These are phyloP conservation scores for Usnea hakonensis DNA, from an alignment of 495 filamentous ascomycete genomes.

Conservation along the genomic window DNA sequence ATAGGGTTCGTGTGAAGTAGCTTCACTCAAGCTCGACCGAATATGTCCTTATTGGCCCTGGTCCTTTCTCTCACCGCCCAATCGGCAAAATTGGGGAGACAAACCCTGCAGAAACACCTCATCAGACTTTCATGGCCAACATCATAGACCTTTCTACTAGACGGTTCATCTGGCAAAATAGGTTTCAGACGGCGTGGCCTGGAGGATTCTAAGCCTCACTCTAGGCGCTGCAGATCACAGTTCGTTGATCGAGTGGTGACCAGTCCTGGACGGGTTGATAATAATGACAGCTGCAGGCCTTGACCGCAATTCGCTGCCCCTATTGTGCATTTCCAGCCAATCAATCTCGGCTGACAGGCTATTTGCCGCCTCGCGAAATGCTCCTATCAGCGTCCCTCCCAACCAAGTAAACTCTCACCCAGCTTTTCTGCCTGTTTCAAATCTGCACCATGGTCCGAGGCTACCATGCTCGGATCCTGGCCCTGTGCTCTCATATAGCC, in stretches of 20 bases:
- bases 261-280: background rate
- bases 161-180: background rate
- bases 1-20: background rate
- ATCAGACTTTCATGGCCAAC: background rate
- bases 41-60: background rate
- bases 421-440: background rate
- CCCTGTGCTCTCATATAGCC: background rate
- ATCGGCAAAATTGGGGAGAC: conserved; percentile 5
- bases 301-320: conserved; percentile 18
- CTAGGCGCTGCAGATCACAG: conserved; percentile 1
- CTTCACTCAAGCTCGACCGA: background rate
- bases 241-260: conserved; percentile 2
- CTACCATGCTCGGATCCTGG: background rate
- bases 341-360: background rate
- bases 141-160: background rate
- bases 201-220: background rate
- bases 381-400: background rate
- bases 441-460: background rate
- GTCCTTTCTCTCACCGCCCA: background rate
- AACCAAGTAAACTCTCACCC: background rate
- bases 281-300: background rate
- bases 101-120: conserved; percentile 5
- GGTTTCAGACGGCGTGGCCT: conserved; percentile 5
- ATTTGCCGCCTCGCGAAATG: background rate
- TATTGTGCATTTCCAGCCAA: background rate